phyloP scores from a whole-genome alignment of 768 basidiomycete species.

The Tylopilus sp. region DNA sequence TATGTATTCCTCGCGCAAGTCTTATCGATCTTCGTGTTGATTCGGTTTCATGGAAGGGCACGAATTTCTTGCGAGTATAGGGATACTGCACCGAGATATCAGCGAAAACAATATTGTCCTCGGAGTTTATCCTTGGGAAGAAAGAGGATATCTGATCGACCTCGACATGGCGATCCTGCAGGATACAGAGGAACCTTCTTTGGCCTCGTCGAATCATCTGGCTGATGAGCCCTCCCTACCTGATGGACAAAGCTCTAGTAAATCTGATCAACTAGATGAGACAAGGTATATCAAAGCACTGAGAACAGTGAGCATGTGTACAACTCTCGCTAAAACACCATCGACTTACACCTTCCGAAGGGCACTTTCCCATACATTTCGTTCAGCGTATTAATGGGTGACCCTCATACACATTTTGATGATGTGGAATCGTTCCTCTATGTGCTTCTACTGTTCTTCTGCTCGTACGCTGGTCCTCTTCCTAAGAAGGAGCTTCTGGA shows the following conservation, averaged over 20 bases:
- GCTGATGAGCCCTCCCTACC: too few species aligned
- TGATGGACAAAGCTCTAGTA: neutral
- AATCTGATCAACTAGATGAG: neutral
- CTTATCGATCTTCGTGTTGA: neutral
- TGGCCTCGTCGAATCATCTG: too few species aligned
- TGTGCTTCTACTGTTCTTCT: too few species aligned
- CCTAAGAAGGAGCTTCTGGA: too few species aligned
- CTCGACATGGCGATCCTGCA: conserved; percentile 20
- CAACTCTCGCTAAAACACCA: too few species aligned
- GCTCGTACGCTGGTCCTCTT: too few species aligned
- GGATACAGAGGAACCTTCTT: neutral
- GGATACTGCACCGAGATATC: neutral
- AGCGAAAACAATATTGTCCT: neutral
- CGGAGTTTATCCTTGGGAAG: neutral
- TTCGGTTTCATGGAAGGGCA: neutral
- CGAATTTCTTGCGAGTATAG: neutral
- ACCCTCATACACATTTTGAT: neutral
- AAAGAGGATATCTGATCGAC: conserved; percentile 30
- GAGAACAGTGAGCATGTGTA: neutral
- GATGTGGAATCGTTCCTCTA: too few species aligned
- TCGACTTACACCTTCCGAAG: neutral
- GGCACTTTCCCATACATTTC: neutral
- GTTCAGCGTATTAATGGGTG: neutral
- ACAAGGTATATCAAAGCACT: neutral
- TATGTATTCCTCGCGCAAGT: neutral